These are phyloP conservation scores for Aphanocladium album DNA, from an alignment of 2,329 filamentous ascomycete genomes.

Conservation along the genomic window DNA sequence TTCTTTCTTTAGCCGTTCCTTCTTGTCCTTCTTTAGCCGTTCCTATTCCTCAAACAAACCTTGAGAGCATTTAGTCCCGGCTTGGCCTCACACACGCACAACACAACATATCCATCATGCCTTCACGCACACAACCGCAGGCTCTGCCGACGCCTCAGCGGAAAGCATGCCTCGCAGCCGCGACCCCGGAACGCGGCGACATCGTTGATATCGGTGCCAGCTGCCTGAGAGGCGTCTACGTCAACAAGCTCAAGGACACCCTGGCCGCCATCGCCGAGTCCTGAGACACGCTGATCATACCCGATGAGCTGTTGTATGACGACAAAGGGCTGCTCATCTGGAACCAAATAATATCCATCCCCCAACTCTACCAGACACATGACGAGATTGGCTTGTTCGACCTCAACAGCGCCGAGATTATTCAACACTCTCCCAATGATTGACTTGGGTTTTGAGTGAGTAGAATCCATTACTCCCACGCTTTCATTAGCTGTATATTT, in stretches of 20 bases:
- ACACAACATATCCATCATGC: too few species aligned
- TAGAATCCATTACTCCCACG: slow-evolving; percentile 13
- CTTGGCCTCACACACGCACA: too few species aligned
- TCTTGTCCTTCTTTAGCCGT: not conserved
- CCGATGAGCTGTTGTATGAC: slow-evolving; percentile 37
- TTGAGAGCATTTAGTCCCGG: too few species aligned
- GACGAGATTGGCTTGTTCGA: slow-evolving; percentile 35
- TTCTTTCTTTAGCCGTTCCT: not conserved
- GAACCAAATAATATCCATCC: slow-evolving; percentile 36
- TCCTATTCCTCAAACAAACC: too few species aligned
- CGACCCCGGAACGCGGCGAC: slow-evolving; percentile 22
- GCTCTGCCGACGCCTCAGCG: not conserved
- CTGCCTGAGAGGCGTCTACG: slow-evolving; percentile 25
- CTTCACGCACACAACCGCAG: not conserved
- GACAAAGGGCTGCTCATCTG: slow-evolving; percentile 34
- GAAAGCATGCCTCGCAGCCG: slow-evolving; percentile 15
- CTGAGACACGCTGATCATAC: slow-evolving; percentile 26
- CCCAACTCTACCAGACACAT: slow-evolving; percentile 37
- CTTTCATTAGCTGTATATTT: not conserved
- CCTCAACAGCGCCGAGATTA: slow-evolving; percentile 30
- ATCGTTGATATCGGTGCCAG: slow-evolving; percentile 36
- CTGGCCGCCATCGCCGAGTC: slow-evolving; percentile 22
- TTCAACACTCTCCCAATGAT: slow-evolving; percentile 28
- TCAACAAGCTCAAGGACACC: slow-evolving; percentile 22
- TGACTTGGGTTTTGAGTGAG: slow-evolving; percentile 39